phyloP scores from a whole-genome alignment of 2,329 filamentous ascomycete species.

The Diaporthe sp. region DNA sequence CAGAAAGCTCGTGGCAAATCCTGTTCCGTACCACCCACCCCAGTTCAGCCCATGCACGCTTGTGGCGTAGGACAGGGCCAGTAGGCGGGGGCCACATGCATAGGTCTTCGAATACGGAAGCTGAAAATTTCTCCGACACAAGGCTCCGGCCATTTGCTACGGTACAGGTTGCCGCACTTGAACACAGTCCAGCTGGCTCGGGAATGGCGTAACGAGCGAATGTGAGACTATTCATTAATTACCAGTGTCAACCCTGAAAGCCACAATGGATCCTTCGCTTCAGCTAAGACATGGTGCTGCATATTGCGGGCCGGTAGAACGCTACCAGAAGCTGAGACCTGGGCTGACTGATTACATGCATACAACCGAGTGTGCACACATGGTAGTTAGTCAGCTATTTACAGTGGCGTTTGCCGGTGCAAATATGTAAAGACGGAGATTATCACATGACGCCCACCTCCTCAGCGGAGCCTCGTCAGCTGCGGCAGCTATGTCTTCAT shows the following conservation, averaged over 20 bases:
- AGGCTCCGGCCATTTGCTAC: background rate
- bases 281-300: background rate
- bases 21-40: background rate
- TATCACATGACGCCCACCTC: constrained; percentile 2
- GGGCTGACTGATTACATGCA: background rate
- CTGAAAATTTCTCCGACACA: background rate
- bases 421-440: constrained; percentile 9
- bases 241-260: background rate
- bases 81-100: background rate
- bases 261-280: background rate
- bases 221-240: background rate
- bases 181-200: background rate
- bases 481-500: background rate
- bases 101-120: background rate
- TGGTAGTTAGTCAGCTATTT: background rate
- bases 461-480: background rate
- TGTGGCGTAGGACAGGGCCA: background rate
- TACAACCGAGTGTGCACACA: background rate
- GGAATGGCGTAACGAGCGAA: background rate
- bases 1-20: no score
- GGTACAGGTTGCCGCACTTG: background rate
- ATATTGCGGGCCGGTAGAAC: background rate
- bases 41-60: background rate
- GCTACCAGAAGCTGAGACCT: background rate
- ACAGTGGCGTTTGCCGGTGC: background rate